These are phyloP conservation scores for Rhizopus microsporus DNA, from an alignment of 371 early-diverging fungal species.

Conservation along the genomic window DNA sequence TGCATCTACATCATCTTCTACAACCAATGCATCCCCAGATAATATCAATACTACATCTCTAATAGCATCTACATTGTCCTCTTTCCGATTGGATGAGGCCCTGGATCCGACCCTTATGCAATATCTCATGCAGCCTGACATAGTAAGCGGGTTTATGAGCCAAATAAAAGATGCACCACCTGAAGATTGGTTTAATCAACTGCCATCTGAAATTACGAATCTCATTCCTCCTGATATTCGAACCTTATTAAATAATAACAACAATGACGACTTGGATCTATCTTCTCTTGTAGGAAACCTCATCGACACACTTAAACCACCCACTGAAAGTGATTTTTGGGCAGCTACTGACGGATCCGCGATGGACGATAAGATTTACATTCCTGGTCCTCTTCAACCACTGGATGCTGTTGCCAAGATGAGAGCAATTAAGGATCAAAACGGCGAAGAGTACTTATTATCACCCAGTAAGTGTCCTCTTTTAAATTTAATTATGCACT, in stretches of 20 bases:
- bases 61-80: not conserved
- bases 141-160: conserved; percentile 11
- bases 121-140: conserved; percentile 17
- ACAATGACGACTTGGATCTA: too few species aligned
- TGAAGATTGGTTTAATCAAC: conserved; percentile 11
- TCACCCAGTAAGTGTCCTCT: conserved; percentile 19
- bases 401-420: conserved; percentile 23
- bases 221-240: conserved; percentile 21
- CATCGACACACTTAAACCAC: not conserved
- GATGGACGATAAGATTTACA: conserved; percentile 15
- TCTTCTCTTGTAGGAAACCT: not conserved
- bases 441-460: conserved; percentile 15
- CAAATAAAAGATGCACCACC: conserved; percentile 24
- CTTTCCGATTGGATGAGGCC: not conserved
- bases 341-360: not conserved
- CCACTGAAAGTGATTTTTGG: conserved; percentile 19
- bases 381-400: conserved; percentile 20
- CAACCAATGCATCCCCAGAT: not conserved
- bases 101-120: conserved; percentile 18
- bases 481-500: not conserved
- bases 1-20: not conserved
- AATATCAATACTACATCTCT: not conserved
- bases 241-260: not conserved
- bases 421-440: conserved; percentile 20
- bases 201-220: conserved; percentile 15